Conservation (phyloP, 257 asterid genomes). For the Nyctanthes arbortristis region DNA sequence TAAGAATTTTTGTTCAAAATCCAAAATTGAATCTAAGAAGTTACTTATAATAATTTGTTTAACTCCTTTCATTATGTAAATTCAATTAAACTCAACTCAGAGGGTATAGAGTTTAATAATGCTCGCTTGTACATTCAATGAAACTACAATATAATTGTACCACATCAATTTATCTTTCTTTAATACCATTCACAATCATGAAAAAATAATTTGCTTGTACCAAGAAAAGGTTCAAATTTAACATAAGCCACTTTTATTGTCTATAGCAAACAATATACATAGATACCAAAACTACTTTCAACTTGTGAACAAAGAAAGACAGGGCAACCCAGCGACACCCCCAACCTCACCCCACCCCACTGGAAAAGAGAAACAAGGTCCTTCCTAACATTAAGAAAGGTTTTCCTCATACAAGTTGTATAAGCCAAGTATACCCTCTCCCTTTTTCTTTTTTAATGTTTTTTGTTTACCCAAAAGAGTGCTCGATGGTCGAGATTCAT, state of each 20-base stretch:
- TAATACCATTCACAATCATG: too few species aligned
- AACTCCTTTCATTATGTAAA: not conserved
- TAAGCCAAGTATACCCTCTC: conserved; percentile 23
- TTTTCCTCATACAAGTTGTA: conserved; percentile 39
- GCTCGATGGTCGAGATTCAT: conserved; percentile 1
- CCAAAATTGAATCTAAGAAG: not conserved
- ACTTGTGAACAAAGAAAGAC: not conserved
- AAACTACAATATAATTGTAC: too few species aligned
- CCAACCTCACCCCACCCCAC: not conserved
- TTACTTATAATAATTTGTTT: too few species aligned
- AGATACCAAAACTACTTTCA: not conserved
- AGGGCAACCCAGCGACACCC: not conserved
- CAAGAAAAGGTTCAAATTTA: not conserved
- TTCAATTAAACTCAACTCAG: too few species aligned
- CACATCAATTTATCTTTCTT: too few species aligned
- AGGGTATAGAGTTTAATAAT: too few species aligned
- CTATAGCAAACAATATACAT: not conserved
- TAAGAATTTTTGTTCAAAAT: not conserved
- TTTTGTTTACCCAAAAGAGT: not conserved
- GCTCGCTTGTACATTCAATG: too few species aligned
- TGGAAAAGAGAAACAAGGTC: too few species aligned
- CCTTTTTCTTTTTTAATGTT: too few species aligned
- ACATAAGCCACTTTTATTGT: not conserved
- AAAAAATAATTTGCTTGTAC: too few species aligned
- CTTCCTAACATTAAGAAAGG: not conserved